These are phyloP conservation scores for Spinellus fusiger DNA, from an alignment of 192 early-diverging fungal genomes.

Conservation along the genomic window DNA sequence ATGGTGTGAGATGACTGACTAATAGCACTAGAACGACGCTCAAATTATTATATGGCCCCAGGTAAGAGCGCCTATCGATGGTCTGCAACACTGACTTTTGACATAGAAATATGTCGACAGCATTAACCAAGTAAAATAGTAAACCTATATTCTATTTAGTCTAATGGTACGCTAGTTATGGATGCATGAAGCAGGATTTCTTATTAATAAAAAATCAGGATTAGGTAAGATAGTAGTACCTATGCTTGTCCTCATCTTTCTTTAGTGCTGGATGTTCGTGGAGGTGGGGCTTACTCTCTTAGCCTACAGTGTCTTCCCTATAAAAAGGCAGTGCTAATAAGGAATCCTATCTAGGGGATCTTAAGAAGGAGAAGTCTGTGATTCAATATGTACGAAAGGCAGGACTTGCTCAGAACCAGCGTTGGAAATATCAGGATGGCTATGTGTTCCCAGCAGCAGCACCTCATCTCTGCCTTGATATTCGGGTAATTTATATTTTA, in stretches of 20 bases:
- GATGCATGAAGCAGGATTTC: constrained; percentile 31
- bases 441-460: constrained; percentile 11
- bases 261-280: no score
- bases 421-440: constrained; percentile 26
- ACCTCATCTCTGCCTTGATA: constrained; percentile 20
- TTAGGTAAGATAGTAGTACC: no score
- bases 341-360: no score
- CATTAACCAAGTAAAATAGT: constrained; percentile 17
- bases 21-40: constrained; percentile 14
- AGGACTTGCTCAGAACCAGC: constrained; percentile 22
- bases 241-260: no score
- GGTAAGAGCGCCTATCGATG: constrained; percentile 2
- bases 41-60: constrained; percentile 27
- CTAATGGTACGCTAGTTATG: constrained; percentile 1
- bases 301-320: no score
- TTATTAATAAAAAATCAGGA: constrained; percentile 28
- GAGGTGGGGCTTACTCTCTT: no score
- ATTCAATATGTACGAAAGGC: constrained; percentile 26
- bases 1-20: not conserved
- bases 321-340: no score
- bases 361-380: constrained; percentile 20
- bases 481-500: constrained; percentile 7
- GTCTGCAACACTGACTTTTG: not conserved
- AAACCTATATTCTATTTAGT: not conserved
- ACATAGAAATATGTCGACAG: constrained; percentile 23